A percentile compares a stretch with the other conserved stretches of the same genome.
These are phyloP conservation scores for Gracilaria caudata DNA, from an alignment of 23 red algal genomes.

Conservation along the genomic window DNA sequence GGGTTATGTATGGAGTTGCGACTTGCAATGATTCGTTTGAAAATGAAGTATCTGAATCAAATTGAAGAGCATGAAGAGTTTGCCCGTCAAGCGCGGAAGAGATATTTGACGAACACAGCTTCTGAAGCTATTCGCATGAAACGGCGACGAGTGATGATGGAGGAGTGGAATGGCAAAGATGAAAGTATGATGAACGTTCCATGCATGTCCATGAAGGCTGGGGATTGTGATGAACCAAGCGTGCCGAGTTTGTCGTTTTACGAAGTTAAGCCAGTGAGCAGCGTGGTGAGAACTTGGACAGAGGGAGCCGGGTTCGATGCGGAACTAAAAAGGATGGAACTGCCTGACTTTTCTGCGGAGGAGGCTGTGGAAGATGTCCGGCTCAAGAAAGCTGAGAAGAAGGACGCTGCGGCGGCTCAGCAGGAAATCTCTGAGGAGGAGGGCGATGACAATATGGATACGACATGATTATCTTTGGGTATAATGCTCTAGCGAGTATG, in stretches of 20 bases:
- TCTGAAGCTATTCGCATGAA: slow-evolving; percentile 17
- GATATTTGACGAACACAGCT: not conserved
- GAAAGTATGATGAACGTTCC: not conserved
- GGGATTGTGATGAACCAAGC: not conserved
- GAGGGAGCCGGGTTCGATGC: not conserved
- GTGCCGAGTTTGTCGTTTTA: not conserved
- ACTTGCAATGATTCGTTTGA: slow-evolving; percentile 30
- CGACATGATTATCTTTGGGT: not conserved
- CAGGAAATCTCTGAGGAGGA: slow-evolving; percentile 22
- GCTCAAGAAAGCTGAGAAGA: not conserved
- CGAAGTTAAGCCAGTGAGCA: not conserved
- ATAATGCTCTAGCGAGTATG: not conserved
- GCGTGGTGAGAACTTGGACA: not conserved
- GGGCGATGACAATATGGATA: slow-evolving; percentile 28
- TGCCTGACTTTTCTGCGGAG: not conserved
- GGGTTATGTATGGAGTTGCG: slow-evolving; percentile 13
- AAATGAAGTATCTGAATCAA: slow-evolving; percentile 25
- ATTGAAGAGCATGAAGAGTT: slow-evolving; percentile 27
- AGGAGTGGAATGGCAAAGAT: not conserved
- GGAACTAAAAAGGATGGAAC: not conserved
- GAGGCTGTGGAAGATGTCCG: slow-evolving; percentile 3
- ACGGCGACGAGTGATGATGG: slow-evolving; percentile 11
- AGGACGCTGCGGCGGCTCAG: not conserved
- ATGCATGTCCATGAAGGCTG: not conserved
- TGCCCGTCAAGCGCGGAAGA: slow-evolving; percentile 9